These are phyloP conservation scores for Lentithecium fluviatile DNA, from an alignment of 495 filamentous ascomycete genomes.

Conservation along the genomic window DNA sequence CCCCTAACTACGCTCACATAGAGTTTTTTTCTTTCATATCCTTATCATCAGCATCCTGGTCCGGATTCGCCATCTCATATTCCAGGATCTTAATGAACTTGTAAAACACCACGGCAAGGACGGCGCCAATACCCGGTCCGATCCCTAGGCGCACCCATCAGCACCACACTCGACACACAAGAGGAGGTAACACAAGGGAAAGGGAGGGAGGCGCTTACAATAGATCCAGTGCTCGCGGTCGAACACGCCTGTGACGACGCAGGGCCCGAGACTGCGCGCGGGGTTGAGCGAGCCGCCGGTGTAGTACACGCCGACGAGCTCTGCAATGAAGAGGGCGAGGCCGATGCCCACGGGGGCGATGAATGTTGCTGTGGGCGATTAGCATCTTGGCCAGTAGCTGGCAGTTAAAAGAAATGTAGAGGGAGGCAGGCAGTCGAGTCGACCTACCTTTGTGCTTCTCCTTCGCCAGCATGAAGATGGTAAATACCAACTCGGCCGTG, in stretches of 20 bases:
- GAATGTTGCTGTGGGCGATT: constrained; percentile 57
- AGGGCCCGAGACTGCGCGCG: constrained; percentile 33
- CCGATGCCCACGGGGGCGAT: constrained; percentile 78
- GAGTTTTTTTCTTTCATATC: constrained; percentile 8
- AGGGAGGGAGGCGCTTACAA: constrained; percentile 8
- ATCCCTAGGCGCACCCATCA: constrained; percentile 12
- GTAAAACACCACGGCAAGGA: constrained; percentile 32
- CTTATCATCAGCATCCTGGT: constrained; percentile 28
- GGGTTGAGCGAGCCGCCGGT: constrained; percentile 40
- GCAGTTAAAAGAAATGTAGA: too few relatives aligned
- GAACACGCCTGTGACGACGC: constrained; percentile 28
- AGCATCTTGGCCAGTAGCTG: constrained; percentile 47
- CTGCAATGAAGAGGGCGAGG: constrained; percentile 66
- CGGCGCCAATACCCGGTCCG: constrained; percentile 32
- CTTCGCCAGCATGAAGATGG: constrained; percentile 76
- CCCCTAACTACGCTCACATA: too few relatives aligned
- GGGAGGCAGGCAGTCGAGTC: too few relatives aligned
- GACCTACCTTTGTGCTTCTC: constrained; percentile 55
- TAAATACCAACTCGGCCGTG: constrained; percentile 70
- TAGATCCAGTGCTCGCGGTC: constrained; percentile 38
- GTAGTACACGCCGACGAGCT: constrained; percentile 45
- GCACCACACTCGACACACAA: not conserved
- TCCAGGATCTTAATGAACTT: constrained; percentile 33
- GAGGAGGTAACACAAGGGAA: not conserved
- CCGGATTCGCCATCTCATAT: constrained; percentile 36